These are phyloP conservation scores for Grigorovia yakushimaensis DNA, from an alignment of 805 yeast species.

Conservation along the genomic window DNA sequence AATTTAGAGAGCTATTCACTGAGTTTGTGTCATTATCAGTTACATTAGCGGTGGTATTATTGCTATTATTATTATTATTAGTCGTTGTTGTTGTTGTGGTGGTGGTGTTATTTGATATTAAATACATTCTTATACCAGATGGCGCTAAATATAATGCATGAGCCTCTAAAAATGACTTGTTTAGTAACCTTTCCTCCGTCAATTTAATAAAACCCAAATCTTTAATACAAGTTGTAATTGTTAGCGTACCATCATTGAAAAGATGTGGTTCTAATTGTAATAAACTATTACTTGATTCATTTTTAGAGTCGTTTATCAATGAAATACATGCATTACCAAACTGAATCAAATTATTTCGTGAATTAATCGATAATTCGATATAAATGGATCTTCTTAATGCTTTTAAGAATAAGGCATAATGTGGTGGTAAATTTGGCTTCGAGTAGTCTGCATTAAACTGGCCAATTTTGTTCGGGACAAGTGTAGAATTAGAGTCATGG, in stretches of 20 bases:
- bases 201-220: slow-evolving; percentile 29
- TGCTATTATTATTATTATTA: neutral
- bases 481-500: too few species aligned
- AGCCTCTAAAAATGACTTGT: slow-evolving; percentile 18
- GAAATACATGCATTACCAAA: slow-evolving; percentile 40
- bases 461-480: slow-evolving; percentile 23
- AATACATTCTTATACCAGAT: slow-evolving; percentile 42
- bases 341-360: slow-evolving; percentile 33
- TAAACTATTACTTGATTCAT: neutral
- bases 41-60: neutral
- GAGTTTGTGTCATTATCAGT: neutral
- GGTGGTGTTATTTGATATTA: slow-evolving; percentile 25
- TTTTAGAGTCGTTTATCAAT: slow-evolving; percentile 9
- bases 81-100: slow-evolving; percentile 9
- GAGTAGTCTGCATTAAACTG: slow-evolving; percentile 28
- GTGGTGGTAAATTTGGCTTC: slow-evolving; percentile 31
- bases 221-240: slow-evolving; percentile 28
- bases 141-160: slow-evolving; percentile 44
- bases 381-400: slow-evolving; percentile 38
- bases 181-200: slow-evolving; percentile 14
- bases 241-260: slow-evolving; percentile 36
- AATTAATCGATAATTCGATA: slow-evolving; percentile 24
- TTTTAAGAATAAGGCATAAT: slow-evolving; percentile 39
- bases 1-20: neutral
- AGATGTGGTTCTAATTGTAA: slow-evolving; percentile 41